phyloP scores from a whole-genome alignment of 139 green algal species.

The Astrephomene gubernaculifera region DNA sequence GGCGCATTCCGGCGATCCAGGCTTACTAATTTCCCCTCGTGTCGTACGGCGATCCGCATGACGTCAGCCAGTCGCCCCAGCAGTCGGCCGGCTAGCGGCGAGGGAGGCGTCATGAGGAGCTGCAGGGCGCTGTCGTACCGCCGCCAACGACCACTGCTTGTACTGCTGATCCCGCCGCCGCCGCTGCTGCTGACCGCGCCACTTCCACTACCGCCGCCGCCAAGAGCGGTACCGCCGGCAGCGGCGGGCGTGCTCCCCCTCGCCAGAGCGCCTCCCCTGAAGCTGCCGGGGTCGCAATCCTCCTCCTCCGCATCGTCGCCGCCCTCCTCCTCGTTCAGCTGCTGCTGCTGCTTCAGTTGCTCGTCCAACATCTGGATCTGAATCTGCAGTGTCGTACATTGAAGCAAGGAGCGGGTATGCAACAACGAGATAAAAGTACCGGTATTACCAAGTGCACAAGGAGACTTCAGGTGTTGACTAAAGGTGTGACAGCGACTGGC shows the following conservation, averaged over 20 bases:
- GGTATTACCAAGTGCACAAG: too few relatives aligned
- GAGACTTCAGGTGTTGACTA: too few relatives aligned
- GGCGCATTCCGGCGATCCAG: too few relatives aligned
- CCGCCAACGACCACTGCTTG: slow-evolving; percentile 16
- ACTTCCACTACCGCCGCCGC: background rate
- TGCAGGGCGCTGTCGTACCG: background rate
- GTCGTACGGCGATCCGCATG: slow-evolving; percentile 19
- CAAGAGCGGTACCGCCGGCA: background rate
- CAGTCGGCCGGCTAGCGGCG: slow-evolving; percentile 5
- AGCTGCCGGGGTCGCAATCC: background rate
- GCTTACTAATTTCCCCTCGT: too few relatives aligned
- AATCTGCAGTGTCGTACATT: too few relatives aligned
- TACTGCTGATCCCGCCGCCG: background rate
- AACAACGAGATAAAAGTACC: too few relatives aligned
- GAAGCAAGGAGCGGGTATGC: too few relatives aligned
- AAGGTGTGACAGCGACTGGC: background rate
- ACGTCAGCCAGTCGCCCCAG: slow-evolving; percentile 22
- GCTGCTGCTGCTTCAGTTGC: slow-evolving; percentile 4
- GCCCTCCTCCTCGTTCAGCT: background rate
- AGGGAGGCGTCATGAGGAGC: slow-evolving; percentile 2
- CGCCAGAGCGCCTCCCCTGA: too few relatives aligned
- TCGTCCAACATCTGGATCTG: background rate
- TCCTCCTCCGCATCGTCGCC: background rate
- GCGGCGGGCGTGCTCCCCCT: too few relatives aligned
- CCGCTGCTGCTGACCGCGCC: background rate